Percentiles rank a stretch among this genome's conserved stretches.
Conservation (phyloP, 805 yeast genomes). For the Groenewaldozyma tartarivorans region DNA sequence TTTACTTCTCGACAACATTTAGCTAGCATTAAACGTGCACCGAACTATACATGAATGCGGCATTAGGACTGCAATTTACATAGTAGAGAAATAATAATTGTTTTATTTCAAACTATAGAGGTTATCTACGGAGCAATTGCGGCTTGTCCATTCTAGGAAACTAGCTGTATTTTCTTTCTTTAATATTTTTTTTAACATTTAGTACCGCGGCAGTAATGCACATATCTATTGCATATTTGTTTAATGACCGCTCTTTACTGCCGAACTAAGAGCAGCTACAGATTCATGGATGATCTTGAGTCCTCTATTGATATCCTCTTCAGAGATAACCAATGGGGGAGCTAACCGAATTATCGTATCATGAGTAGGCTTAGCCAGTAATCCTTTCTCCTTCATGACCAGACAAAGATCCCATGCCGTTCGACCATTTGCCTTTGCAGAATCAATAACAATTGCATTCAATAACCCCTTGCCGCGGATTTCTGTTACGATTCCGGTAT, state of each 20-base stretch:
- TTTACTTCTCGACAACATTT: no score
- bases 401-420: constrained; percentile 95
- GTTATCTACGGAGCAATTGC: no score
- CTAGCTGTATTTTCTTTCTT: background rate
- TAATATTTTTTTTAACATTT: no score
- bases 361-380: constrained; percentile 94
- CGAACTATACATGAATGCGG: no score
- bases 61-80: no score
- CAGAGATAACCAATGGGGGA: constrained; percentile 86
- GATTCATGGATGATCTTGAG: constrained; percentile 60
- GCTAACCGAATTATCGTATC: constrained; percentile 93
- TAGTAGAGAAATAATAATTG: no score
- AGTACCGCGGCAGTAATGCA: no score
- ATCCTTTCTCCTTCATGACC: constrained; percentile 78
- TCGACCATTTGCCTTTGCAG: constrained; percentile 72
- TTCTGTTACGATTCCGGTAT: constrained; percentile 44
- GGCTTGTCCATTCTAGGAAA: constrained; percentile 1
- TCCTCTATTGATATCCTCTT: constrained; percentile 78
- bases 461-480: constrained; percentile 80
- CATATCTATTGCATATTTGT: no score
- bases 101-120: no score
- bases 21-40: no score
- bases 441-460: constrained; percentile 86
- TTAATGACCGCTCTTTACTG: constrained; percentile 11
- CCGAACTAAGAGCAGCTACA: constrained; percentile 35